Evolutionary conservation across 305 asterid species (phyloP).

Genomic region (Petunia hybrid): DNA sequence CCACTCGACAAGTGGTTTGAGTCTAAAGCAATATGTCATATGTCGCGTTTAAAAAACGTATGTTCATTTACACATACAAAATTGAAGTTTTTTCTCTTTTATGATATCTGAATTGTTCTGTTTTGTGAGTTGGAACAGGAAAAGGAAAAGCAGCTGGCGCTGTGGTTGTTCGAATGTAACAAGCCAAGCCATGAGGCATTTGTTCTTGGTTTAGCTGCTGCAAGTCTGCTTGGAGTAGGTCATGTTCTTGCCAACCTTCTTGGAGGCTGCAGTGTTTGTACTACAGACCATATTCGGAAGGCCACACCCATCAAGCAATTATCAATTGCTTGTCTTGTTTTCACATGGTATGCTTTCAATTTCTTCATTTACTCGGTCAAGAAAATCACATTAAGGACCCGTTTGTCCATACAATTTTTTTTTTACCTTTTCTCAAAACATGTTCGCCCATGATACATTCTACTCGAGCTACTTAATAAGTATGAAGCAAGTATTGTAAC

Average conservation of each 20-base stretch:
- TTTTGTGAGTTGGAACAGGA: conserved; percentile 43
- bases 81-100: too few species aligned
- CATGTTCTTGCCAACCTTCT: conserved; percentile 75
- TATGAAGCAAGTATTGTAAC: not conserved
- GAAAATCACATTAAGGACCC: too few species aligned
- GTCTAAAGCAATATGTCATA: too few species aligned
- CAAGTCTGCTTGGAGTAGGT: conserved; percentile 62
- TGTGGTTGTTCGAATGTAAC: conserved; percentile 80
- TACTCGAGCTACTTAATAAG: too few species aligned
- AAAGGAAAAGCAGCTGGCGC: conserved; percentile 75
- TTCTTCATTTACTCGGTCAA: not conserved
- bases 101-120: not conserved
- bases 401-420: too few species aligned
- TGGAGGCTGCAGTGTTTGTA: conserved; percentile 76
- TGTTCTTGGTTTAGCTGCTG: conserved; percentile 68
- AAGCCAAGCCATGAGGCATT: conserved; percentile 85
- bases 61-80: too few species aligned
- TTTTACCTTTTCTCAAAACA: too few species aligned
- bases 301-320: conserved; percentile 73
- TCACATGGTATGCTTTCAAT: conserved; percentile 61
- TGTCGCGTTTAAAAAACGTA: too few species aligned
- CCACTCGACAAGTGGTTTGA: too few species aligned
- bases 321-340: conserved; percentile 72
- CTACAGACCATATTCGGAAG: conserved; percentile 57
- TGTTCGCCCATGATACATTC: too few species aligned